Base-by-base conservation (phyloP, 441 rosid species). In the Kokia cookei region DNA sequence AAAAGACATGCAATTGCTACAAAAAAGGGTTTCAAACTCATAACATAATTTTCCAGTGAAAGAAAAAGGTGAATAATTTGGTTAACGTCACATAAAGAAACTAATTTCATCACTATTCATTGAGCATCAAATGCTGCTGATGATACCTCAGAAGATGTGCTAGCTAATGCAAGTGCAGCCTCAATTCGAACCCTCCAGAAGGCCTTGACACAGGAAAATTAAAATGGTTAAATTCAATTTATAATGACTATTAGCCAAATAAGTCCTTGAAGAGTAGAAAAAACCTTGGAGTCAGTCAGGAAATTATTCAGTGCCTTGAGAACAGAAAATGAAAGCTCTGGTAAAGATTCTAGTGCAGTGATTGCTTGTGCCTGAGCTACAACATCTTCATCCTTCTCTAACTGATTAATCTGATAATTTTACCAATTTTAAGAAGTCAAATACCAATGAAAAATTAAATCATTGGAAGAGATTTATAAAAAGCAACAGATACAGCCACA, bases 361-460 rank as follows among this genome's bases (percentile, higher is more conserved):
- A 96, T 87, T 62, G 99, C 97, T 76, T 93, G 99, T 69, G 98
- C 85, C 81, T 96, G 99, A 53, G 98, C 98, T 78, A 93, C 92
- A 83, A 96, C 98, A 85, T 96, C 99, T 80, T 89, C 96, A 78
- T 96, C 99, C 81, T 91, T 96, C 91, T 96, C 99, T 79, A 93
- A 72, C 78, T 93, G 94, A 85, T 91, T 96, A 76, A 96, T 88
- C 99, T 96, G 88, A 77, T 77, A 79, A 79, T 32, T 74, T 79
- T 51, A 77, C 67, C 77, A 64, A 58, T 19, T n/a, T 58, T 71
- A 42, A 24, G 22, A 57, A 43, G 59, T 47, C 40, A 71, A 24
- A 59, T 27, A 62, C 17, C 58, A 27, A 61, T 26, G 19, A 17
- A 7, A 59, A 60, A 29, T n/a, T 42, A 54, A 35, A 22, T 69